phyloP scores from a whole-genome alignment of 2,329 filamentous ascomycete species.

The Waltergamsia citrina region DNA sequence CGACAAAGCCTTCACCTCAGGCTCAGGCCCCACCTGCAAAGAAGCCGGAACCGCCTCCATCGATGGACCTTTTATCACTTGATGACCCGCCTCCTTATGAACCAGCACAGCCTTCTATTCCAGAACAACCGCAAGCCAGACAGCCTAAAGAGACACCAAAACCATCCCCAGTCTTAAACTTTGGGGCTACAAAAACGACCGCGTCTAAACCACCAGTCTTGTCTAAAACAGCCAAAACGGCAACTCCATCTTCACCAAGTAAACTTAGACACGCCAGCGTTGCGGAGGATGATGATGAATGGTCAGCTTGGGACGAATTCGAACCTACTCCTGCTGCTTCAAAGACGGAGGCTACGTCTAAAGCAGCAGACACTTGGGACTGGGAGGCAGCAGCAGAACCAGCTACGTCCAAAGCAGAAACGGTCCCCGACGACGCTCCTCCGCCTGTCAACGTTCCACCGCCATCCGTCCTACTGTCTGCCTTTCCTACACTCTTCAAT shows the following conservation, averaged over 20 bases:
- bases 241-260: not conserved
- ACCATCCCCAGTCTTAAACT: slow-evolving; percentile 7
- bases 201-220: slow-evolving; percentile 28
- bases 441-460: slow-evolving; percentile 85
- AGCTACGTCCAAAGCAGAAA: slow-evolving; percentile 2
- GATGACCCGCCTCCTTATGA: slow-evolving; percentile 17
- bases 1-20: slow-evolving; percentile 6
- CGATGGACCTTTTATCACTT: slow-evolving; percentile 31
- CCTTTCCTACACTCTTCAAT: slow-evolving; percentile 64
- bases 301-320: slow-evolving; percentile 42
- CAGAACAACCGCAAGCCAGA: too few relatives aligned
- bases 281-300: slow-evolving; percentile 26
- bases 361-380: slow-evolving; percentile 30
- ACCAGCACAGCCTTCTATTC: slow-evolving; percentile 6
- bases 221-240: not conserved
- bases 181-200: slow-evolving; percentile 21
- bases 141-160: slow-evolving; percentile 7
- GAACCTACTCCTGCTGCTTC: slow-evolving; percentile 11
- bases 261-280: not conserved
- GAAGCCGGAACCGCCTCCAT: slow-evolving; percentile 10
- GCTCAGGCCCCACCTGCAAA: slow-evolving; percentile 11
- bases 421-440: slow-evolving; percentile 22
- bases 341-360: slow-evolving; percentile 6
- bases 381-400: slow-evolving; percentile 32
- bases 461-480: slow-evolving; percentile 69